Evolutionary conservation across 2,329 filamentous ascomycete species (phyloP), one percentile per base, ranked within the genome.

Genomic region (Fusarium compactum): DNA sequence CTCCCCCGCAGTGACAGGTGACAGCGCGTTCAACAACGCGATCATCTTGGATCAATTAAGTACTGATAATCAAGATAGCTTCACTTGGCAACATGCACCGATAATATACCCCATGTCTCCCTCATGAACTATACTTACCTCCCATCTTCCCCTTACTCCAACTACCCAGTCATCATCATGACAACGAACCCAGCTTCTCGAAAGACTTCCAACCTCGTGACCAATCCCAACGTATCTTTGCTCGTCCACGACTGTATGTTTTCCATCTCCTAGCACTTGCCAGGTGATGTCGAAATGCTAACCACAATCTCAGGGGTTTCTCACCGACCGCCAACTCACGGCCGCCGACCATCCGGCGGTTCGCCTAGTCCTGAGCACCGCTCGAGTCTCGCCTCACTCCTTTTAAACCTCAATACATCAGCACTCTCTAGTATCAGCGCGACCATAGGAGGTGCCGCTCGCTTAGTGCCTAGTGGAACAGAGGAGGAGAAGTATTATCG

Each of bases 111-210:
- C 12, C 94, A 98, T 80, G 93, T 98, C 72, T 97, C 94, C 40
- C 89, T 99, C 71, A 99, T 99, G 96, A 98, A 97, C 85, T 98
- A 98, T 85, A 98, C 96, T 77, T 98, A 98, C 82, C 91, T 99
- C 24, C 92, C 94, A 41, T 90, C 87, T 8, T 93, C 92, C 18
- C 90, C 90, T 41, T 91, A 90, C 80, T 87, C 88, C 41, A 78
- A 86, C 54, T 82, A 84, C n/a, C 91, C 94, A n/a, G 92, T 94
- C 70, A 97, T 98, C 78, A 92, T 98, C 85, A 95, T 95, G 92
- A 98, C 96, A 59, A 97, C 92, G 47, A 94, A 94, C 74, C 89
- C 91, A 2, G 88, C 89, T 60, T 93, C 91, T 38, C 91, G 90
- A 74, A 96, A 95, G 82, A 94, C 90, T 30, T 87, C 90, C 74